Base-by-base conservation (phyloP, 2,329 filamentous ascomycete genomes). In the Penicillium capsulatum region DNA sequence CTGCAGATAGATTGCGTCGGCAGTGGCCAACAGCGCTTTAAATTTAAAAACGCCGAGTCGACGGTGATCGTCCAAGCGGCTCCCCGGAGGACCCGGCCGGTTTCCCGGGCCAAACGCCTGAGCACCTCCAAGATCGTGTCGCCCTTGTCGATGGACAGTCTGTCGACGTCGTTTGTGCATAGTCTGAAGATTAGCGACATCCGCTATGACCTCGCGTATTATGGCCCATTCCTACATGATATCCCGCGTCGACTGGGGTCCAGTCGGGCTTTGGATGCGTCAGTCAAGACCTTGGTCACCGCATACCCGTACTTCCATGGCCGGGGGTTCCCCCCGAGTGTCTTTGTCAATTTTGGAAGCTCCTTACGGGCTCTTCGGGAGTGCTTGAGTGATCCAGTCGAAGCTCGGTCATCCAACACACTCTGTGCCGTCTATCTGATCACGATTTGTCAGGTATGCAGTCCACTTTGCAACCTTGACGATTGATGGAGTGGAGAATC, bases 361-460 rank as follows among this genome's bases (percentile, higher is more conserved):
- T 53, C 55, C 0, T 34, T 60, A 22, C 48, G 47, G 10, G 45
- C 44, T 3, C 40, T 61, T 15, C 40, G 58, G 27, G 46, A 46
- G 7, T 52, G 49, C 14, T 40, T 61, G 38, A 44, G 52, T 31
- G 51, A 61, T 38, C 49, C 55, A 7, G 41, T 31, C 17, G 41
- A 53, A 30, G 52, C 52, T 9, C 38, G 32, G 29, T 50, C 47
- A 6, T 34, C 53, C 5, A 50, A 59, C 33, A 60, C 57, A 2
- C 41, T 61, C 17, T 57, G 54, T 32, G 59, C 57, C 10, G 53
- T 60, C 17, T 53, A 59, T 17, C 36, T 60, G 4, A 49, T 60
- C 27, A 53, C 53, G 22, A 54, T 59, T 8, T 60, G 55, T 29
- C 57, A 61, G 54, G 58, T 59, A 38, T 30, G 29, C 19, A 17